These are phyloP conservation scores for Capsicum baccatum DNA, from an alignment of 257 asterid species.

Conservation along the genomic window DNA sequence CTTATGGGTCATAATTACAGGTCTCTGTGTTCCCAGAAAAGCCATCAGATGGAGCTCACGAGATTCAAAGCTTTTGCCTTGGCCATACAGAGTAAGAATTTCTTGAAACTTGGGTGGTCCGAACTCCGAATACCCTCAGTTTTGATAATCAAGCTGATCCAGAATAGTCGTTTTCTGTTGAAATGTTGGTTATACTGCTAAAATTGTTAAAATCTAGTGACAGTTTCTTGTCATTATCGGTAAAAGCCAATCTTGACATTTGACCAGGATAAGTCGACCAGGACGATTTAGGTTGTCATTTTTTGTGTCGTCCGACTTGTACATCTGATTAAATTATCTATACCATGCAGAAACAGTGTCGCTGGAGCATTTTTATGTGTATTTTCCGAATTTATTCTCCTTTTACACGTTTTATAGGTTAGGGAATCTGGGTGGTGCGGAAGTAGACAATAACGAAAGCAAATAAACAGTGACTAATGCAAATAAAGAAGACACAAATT, in stretches of 20 bases:
- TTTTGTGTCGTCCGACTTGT: background rate
- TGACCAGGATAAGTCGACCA: background rate
- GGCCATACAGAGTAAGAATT: conserved; percentile 88
- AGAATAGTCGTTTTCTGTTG: background rate
- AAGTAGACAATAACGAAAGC: background rate
- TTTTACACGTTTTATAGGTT: background rate
- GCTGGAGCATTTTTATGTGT: background rate
- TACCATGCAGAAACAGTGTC: background rate
- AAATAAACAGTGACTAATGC: background rate
- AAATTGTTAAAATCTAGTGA: background rate
- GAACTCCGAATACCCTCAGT: background rate
- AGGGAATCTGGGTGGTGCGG: background rate
- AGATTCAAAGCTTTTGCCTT: conserved; percentile 89
- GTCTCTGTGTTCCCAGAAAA: conserved; percentile 77
- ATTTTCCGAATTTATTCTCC: background rate
- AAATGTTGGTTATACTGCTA: background rate
- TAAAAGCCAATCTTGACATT: background rate
- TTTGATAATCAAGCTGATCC: background rate
- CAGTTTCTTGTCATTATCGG: background rate
- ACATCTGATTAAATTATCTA: background rate
- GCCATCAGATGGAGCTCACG: conserved; percentile 82
- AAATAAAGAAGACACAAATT: background rate
- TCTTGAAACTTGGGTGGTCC: background rate
- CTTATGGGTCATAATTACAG: conserved; percentile 50
- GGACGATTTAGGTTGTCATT: background rate